These are phyloP conservation scores for Crithidia brevicula DNA, from an alignment of 208 protist genomes.

Conservation along the genomic window DNA sequence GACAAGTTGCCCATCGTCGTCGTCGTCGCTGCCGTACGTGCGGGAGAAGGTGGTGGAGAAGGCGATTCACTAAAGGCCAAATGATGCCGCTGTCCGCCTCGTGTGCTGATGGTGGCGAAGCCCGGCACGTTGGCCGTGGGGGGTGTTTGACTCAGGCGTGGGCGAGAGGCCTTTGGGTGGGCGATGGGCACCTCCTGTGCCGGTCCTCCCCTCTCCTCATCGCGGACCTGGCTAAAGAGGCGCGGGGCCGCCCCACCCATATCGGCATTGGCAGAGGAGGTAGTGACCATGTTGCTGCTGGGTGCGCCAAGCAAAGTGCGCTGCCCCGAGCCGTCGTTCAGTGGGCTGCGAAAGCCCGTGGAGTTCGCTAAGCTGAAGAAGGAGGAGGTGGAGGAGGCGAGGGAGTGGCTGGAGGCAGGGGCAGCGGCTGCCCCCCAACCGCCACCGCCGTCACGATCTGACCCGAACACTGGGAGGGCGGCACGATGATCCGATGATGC, in stretches of 20 bases:
- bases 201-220: background rate
- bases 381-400: slow-evolving; percentile 5
- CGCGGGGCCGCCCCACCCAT: background rate
- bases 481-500: no score
- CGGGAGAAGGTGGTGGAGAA: no score
- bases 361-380: slow-evolving; percentile 4
- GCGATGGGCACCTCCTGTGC: background rate
- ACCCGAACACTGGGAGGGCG: no score
- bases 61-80: background rate
- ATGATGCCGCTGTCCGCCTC: background rate
- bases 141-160: background rate
- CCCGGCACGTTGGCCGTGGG: background rate
- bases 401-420: background rate
- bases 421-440: background rate
- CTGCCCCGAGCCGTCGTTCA: slow-evolving; percentile 1
- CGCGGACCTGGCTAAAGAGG: background rate
- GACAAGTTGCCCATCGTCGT: no score
- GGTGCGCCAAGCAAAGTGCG: no score
- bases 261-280: no score
- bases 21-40: no score
- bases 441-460: background rate
- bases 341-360: background rate
- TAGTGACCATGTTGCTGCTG: no score
- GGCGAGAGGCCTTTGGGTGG: background rate
- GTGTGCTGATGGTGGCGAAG: background rate